Evolutionary conservation across 495 filamentous ascomycete species (phyloP).

Genomic region (Penicillium diatomitis): DNA sequence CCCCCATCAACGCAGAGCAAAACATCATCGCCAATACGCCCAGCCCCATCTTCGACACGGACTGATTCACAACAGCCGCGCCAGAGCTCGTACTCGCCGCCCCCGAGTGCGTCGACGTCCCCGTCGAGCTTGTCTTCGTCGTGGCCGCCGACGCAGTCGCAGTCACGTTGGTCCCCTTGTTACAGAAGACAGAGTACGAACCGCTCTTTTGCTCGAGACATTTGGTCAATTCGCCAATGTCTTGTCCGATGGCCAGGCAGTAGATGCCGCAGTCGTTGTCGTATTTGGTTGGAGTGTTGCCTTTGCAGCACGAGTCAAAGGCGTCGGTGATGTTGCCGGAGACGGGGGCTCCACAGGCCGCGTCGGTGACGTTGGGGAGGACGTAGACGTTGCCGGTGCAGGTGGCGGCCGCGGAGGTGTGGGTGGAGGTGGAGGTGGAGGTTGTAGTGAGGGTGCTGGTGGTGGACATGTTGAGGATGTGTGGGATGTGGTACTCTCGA

Average conservation of each 20-base stretch:
- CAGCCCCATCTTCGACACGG: constrained; percentile 25
- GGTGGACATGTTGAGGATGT: not conserved
- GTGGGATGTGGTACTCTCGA: not conserved
- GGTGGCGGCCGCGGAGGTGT: constrained; percentile 15
- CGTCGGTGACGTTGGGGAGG: constrained; percentile 31
- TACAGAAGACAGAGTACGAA: constrained; percentile 31
- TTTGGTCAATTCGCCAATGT: constrained; percentile 19
- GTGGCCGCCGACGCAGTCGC: constrained; percentile 27
- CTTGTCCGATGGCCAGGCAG: constrained; percentile 41
- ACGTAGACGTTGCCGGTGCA: constrained; percentile 25
- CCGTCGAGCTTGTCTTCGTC: constrained; percentile 9
- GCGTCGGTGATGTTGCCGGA: constrained; percentile 29
- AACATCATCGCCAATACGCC: constrained; percentile 31
- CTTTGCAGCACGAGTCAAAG: constrained; percentile 37
- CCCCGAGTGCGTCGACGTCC: constrained; percentile 8
- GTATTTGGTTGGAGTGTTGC: constrained; percentile 32
- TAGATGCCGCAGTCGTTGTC: constrained; percentile 40
- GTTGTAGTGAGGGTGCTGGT: constrained; percentile 12
- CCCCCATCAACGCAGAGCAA: constrained; percentile 24
- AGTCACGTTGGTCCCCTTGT: constrained; percentile 23
- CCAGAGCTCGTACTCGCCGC: constrained; percentile 13
- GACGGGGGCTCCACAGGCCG: constrained; percentile 32
- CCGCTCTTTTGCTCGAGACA: constrained; percentile 30
- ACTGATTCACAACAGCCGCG: constrained; percentile 8
- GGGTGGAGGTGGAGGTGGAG: constrained; percentile 16